phyloP scores from a whole-genome alignment of 306 rosid species.

The Prunus campanulata region DNA sequence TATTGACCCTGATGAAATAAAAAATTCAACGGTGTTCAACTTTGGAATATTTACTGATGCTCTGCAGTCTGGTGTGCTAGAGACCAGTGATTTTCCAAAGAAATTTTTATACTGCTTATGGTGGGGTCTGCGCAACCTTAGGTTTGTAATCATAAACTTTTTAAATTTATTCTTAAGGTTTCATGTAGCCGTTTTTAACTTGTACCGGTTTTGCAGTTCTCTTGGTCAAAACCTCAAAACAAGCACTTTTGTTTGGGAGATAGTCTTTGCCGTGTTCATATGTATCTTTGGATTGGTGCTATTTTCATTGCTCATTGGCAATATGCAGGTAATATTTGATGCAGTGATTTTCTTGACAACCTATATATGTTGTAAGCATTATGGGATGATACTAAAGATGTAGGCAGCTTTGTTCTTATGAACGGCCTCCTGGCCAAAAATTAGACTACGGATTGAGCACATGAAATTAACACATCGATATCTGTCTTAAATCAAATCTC shows the following conservation, averaged over 20 bases:
- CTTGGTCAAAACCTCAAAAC: conserved; percentile 82
- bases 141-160: conserved; percentile 38
- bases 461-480: too few species aligned
- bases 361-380: not conserved
- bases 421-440: too few species aligned
- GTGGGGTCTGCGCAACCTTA: conserved; percentile 37
- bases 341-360: not conserved
- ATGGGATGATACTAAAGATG: not conserved
- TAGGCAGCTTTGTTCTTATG: too few species aligned
- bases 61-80: too few species aligned
- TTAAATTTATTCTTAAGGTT: not conserved
- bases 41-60: too few species aligned
- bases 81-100: too few species aligned
- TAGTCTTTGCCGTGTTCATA: conserved; percentile 59
- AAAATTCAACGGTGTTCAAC: too few species aligned
- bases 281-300: conserved; percentile 69
- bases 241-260: conserved; percentile 56
- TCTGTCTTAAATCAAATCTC: too few species aligned
- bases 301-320: conserved; percentile 76
- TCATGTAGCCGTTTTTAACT: not conserved
- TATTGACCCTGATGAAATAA: too few species aligned
- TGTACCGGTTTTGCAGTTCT: conserved; percentile 45
- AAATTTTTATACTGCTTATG: too few species aligned
- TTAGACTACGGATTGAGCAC: too few species aligned
- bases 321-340: conserved; percentile 70